These are phyloP conservation scores for Kwoniella sp. DNA, from an alignment of 768 basidiomycete genomes.

Conservation along the genomic window DNA sequence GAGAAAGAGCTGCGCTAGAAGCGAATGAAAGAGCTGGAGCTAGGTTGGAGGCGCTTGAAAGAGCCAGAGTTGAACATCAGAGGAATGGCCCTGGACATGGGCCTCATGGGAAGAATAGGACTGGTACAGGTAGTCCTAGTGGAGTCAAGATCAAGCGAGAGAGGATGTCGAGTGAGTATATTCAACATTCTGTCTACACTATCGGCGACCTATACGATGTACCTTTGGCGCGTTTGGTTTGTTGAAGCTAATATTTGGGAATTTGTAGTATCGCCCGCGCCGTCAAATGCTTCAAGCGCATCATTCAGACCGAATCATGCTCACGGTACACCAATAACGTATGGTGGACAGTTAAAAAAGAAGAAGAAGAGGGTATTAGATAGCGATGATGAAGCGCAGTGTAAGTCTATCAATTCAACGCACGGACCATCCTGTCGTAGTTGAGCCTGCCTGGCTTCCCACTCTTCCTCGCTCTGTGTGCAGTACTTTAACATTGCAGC, in stretches of 20 bases:
- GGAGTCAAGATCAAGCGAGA: slow-evolving; percentile 47
- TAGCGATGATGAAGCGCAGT: slow-evolving; percentile 45
- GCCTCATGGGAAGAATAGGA: not conserved
- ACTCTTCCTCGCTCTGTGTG: too few species aligned
- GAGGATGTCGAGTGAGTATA: slow-evolving; percentile 38
- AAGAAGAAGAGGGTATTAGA: slow-evolving; percentile 47
- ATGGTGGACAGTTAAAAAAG: slow-evolving; percentile 41
- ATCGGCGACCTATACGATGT: too few species aligned
- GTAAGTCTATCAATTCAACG: too few species aligned
- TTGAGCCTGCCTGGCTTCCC: too few species aligned
- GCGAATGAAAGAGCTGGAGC: slow-evolving; percentile 32
- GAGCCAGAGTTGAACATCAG: slow-evolving; percentile 21
- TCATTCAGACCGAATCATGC: slow-evolving; percentile 24
- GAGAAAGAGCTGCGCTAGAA: slow-evolving; percentile 27
- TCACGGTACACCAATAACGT: slow-evolving; percentile 27
- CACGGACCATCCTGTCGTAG: too few species aligned
- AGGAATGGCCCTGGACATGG: not conserved
- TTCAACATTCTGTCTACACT: too few species aligned
- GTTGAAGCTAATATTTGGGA: too few species aligned
- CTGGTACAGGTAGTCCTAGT: slow-evolving; percentile 26
- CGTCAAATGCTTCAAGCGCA: slow-evolving; percentile 33
- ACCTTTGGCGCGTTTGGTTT: too few species aligned
- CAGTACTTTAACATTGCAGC: not conserved
- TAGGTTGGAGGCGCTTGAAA: slow-evolving; percentile 30
- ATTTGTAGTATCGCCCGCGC: slow-evolving; percentile 36